These are phyloP conservation scores for Cercospora sp. DNA, from an alignment of 2,329 filamentous ascomycete genomes.

Conservation along the genomic window DNA sequence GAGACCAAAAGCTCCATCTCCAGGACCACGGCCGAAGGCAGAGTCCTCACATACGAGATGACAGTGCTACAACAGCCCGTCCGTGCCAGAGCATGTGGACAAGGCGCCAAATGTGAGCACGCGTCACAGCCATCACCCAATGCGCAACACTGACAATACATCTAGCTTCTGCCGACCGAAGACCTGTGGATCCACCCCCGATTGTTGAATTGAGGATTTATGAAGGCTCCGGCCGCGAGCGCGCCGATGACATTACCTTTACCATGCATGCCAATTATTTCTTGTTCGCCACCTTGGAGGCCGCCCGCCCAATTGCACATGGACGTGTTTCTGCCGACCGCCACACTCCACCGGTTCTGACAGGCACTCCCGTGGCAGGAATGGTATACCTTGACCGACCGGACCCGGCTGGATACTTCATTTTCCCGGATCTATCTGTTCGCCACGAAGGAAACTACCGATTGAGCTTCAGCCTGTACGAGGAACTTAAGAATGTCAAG, in stretches of 20 bases:
- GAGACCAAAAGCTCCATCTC: conserved; percentile 56
- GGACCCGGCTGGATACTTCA: conserved; percentile 79
- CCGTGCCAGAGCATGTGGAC: conserved; percentile 90
- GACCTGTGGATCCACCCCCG: conserved; percentile 89
- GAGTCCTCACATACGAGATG: conserved; percentile 76
- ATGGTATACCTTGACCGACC: conserved; percentile 96
- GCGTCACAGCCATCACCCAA: not conserved
- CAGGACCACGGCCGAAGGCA: conserved; percentile 70
- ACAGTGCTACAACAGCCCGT: conserved; percentile 91
- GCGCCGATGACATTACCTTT: conserved; percentile 67
- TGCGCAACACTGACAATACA: conserved; percentile 24
- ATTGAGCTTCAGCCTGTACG: conserved; percentile 89
- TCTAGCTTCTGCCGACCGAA: conserved; percentile 77
- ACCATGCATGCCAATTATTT: conserved; percentile 97
- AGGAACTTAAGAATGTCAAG: conserved; percentile 82
- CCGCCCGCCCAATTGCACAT: conserved; percentile 78
- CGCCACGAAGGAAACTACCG: conserved; percentile 91
- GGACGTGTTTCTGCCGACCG: conserved; percentile 70
- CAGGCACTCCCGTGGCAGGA: conserved; percentile 89
- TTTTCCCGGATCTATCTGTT: conserved; percentile 95
- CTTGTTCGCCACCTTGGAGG: conserved; percentile 87
- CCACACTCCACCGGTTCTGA: conserved; percentile 77
- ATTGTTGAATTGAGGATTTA: conserved; percentile 89
- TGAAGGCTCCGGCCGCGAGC: conserved; percentile 58
- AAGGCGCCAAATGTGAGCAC: conserved; percentile 84